Percentiles rank a stretch among this genome's conserved stretches.
Conservation (phyloP, 2,329 filamentous ascomycete species). For the Fusarium sp. region DNA sequence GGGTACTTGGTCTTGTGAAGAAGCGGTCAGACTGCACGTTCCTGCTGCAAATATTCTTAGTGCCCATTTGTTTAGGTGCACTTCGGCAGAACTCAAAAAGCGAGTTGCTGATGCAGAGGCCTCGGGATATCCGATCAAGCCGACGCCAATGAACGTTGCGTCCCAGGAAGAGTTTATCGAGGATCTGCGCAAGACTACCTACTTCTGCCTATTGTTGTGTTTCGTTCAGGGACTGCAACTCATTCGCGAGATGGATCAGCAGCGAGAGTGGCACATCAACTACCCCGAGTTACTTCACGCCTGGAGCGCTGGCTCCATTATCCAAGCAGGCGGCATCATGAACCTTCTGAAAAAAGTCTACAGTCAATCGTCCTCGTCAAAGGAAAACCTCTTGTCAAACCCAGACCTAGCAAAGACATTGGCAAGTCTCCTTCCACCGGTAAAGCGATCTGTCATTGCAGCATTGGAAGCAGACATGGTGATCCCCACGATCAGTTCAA, state of each 20-base stretch:
- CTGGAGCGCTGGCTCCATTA: background rate
- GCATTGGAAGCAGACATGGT: background rate
- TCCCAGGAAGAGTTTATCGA: background rate
- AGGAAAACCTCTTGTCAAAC: background rate
- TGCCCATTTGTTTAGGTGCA: slow-evolving; percentile 1
- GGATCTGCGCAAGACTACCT: background rate
- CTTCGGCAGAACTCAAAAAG: background rate
- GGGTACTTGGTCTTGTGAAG: slow-evolving; percentile 7
- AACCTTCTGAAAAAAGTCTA: background rate
- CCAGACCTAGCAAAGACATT: background rate
- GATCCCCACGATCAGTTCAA: background rate
- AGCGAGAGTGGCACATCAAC: background rate
- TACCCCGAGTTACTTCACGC: background rate
- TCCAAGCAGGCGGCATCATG: background rate
- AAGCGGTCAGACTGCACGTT: slow-evolving; percentile 1
- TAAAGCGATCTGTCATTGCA: background rate
- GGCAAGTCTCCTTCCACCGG: background rate
- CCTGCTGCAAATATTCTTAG: slow-evolving; percentile 7
- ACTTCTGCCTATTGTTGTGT: background rate
- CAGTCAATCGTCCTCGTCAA: fast-evolving
- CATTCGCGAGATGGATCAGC: background rate
- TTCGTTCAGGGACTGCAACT: slow-evolving; percentile 6
- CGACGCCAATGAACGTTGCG: background rate
- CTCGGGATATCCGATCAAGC: background rate
- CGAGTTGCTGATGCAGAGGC: background rate